Evolutionary conservation across 2,329 filamentous ascomycete genomes (phyloP).

Genomic region (Rhinocladiella mackenziei): DNA sequence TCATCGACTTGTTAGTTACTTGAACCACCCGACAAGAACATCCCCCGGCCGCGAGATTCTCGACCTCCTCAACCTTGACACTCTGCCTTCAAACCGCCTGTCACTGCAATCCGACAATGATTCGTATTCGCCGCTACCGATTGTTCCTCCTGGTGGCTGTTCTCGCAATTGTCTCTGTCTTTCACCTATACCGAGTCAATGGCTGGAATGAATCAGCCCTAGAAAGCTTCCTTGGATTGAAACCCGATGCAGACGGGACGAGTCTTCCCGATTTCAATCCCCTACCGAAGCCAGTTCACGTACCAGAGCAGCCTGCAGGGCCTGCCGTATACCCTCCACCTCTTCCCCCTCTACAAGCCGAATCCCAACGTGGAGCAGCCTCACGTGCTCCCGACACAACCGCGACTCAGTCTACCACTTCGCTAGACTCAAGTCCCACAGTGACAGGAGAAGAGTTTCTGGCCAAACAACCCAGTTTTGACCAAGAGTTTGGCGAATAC

Average conservation of each 20-base stretch:
- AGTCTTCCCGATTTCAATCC: conserved; percentile 1
- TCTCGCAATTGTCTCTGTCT: conserved; percentile 43
- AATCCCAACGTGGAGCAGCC: not conserved
- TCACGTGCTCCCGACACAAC: conserved; percentile 2
- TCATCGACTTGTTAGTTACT: no score
- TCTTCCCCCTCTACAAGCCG: conserved; percentile 5
- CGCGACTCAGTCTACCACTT: not conserved
- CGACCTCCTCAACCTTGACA: not conserved
- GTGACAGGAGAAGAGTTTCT: conserved; percentile 26
- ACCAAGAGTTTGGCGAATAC: conserved; percentile 32
- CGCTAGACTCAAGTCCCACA: conserved; percentile 8
- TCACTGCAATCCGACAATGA: conserved; percentile 41
- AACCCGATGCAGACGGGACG: conserved; percentile 6
- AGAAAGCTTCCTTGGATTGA: conserved; percentile 17
- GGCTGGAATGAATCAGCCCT: conserved; percentile 33
- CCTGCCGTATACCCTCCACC: conserved; percentile 3
- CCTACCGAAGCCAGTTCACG: conserved; percentile 7
- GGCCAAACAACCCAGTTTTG: conserved; percentile 14
- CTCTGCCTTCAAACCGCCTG: not conserved
- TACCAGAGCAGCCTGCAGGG: conserved; percentile 8
- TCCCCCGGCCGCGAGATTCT: no score
- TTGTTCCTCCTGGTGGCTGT: conserved; percentile 44
- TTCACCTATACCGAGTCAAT: conserved; percentile 49
- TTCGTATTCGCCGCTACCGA: conserved; percentile 48
- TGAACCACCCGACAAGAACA: no score